Conservation (phyloP, 345 rosid genomes). For the Eucalyptus marginata region DNA sequence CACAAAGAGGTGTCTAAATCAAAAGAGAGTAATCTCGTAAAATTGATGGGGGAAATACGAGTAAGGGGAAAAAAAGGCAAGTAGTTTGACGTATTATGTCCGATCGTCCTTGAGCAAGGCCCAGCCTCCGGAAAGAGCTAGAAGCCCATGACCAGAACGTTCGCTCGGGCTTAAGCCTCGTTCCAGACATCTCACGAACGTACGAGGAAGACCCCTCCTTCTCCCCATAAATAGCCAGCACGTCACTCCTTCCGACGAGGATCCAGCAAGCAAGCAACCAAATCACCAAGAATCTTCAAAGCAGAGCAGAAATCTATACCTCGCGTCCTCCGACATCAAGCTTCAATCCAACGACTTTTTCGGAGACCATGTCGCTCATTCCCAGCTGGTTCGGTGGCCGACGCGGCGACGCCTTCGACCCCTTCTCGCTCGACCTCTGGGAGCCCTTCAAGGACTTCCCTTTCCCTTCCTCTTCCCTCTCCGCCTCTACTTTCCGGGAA, state of each 20-base stretch:
- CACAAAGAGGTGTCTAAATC: too few relatives aligned
- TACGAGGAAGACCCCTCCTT: neutral
- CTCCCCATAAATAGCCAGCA: neutral
- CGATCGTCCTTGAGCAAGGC: neutral
- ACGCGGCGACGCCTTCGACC: slow-evolving; percentile 1
- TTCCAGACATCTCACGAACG: neutral
- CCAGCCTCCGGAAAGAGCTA: neutral
- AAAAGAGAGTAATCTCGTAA: neutral
- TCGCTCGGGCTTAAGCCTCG: neutral
- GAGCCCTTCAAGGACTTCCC: neutral
- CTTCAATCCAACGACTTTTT: neutral
- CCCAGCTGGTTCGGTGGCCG: slow-evolving; percentile 2
- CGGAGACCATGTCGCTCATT: slow-evolving; percentile 1
- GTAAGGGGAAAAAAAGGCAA: too few relatives aligned
- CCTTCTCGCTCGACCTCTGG: slow-evolving; percentile 8
- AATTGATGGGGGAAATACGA: too few relatives aligned
- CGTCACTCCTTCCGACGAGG: neutral
- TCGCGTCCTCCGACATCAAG: neutral
- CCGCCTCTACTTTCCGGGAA: neutral
- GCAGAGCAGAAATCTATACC: neutral
- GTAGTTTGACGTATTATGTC: neutral
- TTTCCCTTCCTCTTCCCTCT: neutral
- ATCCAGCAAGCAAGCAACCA: neutral
- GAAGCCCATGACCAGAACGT: neutral
- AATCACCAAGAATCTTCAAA: neutral